These are phyloP conservation scores for Apiospora koreana DNA, from an alignment of 2,329 filamentous ascomycete genomes.

Conservation along the genomic window DNA sequence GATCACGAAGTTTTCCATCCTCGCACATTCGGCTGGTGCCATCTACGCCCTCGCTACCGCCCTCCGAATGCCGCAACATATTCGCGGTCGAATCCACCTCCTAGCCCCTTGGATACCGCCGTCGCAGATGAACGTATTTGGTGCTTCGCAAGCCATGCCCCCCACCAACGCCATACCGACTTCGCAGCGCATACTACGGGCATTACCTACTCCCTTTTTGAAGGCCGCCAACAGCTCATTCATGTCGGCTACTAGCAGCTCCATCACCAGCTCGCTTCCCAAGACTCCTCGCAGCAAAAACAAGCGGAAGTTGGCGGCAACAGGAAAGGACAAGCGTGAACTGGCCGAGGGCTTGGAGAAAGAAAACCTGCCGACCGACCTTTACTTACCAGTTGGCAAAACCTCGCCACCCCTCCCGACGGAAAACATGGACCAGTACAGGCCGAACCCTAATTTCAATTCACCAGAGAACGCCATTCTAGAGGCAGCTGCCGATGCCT, in stretches of 20 bases:
- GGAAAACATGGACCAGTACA: slow-evolving; percentile 53
- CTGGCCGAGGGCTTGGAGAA: slow-evolving; percentile 46
- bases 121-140: slow-evolving; percentile 83
- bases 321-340: slow-evolving; percentile 35
- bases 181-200: slow-evolving; percentile 86
- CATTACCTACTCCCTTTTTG: slow-evolving; percentile 84
- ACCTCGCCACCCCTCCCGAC: slow-evolving; percentile 31
- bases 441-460: slow-evolving; percentile 29
- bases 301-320: slow-evolving; percentile 58
- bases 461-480: slow-evolving; percentile 36
- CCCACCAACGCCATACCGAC: slow-evolving; percentile 87
- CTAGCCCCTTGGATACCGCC: slow-evolving; percentile 97
- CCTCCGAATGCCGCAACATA: slow-evolving; percentile 92
- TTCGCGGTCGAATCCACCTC: slow-evolving; percentile 90
- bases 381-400: background rate
- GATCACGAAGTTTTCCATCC: slow-evolving; percentile 93
- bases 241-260: slow-evolving; percentile 88
- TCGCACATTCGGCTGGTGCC: slow-evolving; percentile 95
- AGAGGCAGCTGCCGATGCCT: slow-evolving; percentile 58
- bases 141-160: slow-evolving; percentile 70
- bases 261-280: slow-evolving; percentile 76
- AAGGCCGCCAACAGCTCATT: slow-evolving; percentile 96
- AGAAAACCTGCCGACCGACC: slow-evolving; percentile 43
- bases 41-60: slow-evolving; percentile 96
- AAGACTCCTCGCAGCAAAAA: slow-evolving; percentile 59